Conservation (phyloP, 2,329 filamentous ascomycete species). For the Aspergillus fumigatiaffinis region DNA sequence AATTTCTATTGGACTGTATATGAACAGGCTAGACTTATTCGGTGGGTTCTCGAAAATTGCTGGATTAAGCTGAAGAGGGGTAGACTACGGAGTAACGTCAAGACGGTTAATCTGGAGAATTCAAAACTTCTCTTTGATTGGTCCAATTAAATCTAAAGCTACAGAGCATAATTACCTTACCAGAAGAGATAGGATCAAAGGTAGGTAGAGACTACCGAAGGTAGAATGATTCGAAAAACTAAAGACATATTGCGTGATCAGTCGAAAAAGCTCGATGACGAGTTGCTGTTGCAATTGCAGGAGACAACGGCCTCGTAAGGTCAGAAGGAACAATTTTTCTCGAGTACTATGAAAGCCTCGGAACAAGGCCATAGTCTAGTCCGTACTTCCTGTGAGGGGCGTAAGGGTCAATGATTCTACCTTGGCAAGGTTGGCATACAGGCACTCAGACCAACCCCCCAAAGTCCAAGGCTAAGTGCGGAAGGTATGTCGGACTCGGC, state of each 20-base stretch:
- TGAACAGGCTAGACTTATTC: neutral
- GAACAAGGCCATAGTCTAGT: neutral
- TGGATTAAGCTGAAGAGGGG: neutral
- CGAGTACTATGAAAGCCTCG: neutral
- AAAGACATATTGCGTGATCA: neutral
- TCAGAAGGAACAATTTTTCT: no score
- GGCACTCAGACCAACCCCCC: no score
- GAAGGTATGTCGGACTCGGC: neutral
- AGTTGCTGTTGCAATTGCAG: no score
- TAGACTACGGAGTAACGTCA: neutral
- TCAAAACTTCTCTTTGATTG: neutral
- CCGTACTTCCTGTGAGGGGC: neutral
- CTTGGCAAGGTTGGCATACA: no score
- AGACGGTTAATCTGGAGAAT: neutral
- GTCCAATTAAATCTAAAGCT: neutral
- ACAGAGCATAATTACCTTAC: no score
- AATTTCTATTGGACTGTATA: slow-evolving; percentile 8
- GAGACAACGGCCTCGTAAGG: no score
- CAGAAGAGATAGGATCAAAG: neutral
- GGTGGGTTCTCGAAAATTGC: neutral
- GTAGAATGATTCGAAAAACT: neutral
- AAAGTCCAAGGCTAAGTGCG: neutral
- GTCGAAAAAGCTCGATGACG: neutral
- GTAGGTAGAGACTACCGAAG: no score
- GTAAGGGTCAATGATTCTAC: neutral